phyloP scores from a whole-genome alignment of 805 yeast species.

The Candida broadrunensis region DNA sequence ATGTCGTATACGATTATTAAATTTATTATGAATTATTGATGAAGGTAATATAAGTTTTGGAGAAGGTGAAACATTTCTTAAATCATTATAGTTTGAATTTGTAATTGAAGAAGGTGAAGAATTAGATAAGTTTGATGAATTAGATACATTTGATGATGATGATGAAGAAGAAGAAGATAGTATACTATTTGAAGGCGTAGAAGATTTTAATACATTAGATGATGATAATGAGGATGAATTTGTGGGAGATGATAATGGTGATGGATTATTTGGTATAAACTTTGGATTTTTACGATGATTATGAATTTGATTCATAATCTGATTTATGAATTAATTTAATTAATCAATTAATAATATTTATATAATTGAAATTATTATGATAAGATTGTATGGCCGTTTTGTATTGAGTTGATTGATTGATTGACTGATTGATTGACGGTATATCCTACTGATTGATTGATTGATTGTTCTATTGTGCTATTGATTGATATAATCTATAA shows the following conservation, averaged over 20 bases:
- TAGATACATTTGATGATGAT: neutral
- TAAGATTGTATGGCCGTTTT: too few relatives aligned
- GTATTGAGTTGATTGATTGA: too few relatives aligned
- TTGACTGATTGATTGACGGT: too few relatives aligned
- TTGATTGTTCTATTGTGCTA: too few relatives aligned
- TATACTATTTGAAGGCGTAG: too few relatives aligned
- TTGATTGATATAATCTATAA: too few relatives aligned
- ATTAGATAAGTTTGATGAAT: neutral
- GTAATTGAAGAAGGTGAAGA: neutral
- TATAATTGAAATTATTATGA: too few relatives aligned
- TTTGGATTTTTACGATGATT: constrained; percentile 3
- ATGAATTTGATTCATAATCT: neutral
- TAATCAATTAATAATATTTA: too few relatives aligned
- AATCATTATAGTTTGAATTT: neutral
- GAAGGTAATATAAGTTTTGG: neutral
- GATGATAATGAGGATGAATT: neutral
- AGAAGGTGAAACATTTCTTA: neutral
- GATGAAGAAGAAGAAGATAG: neutral
- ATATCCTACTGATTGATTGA: too few relatives aligned
- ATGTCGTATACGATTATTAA: neutral
- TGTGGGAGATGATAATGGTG: constrained; percentile 18
- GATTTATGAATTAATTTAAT: too few relatives aligned
- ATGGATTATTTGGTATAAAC: constrained; percentile 22
- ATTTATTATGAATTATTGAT: neutral
- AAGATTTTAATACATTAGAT: neutral